Conservation (phyloP, 352 stramenopile genomes). For the Phytopythium aichiense region DNA sequence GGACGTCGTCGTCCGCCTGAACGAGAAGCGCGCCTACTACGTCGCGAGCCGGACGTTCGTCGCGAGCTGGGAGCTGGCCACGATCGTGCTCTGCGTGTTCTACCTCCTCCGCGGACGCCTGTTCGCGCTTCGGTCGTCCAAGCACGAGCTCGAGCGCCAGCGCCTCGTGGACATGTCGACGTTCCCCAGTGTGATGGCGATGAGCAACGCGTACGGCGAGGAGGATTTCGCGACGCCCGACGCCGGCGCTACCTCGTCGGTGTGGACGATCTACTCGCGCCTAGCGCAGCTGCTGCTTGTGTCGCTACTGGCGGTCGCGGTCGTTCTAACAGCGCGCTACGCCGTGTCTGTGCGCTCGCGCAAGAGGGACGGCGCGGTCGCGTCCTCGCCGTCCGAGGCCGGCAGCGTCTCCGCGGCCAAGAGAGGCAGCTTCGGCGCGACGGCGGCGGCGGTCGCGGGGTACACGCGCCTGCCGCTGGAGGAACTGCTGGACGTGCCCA, state of each 20-base stretch:
- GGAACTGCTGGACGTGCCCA: constrained; percentile 40
- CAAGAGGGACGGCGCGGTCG: background rate
- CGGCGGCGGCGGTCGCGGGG: constrained; percentile 12
- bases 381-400: background rate
- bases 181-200: constrained; percentile 19
- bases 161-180: constrained; percentile 19
- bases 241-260: background rate
- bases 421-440: background rate
- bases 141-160: constrained; percentile 30
- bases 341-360: background rate
- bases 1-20: constrained; percentile 22
- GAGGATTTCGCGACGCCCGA: constrained; percentile 12
- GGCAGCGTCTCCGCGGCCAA: background rate
- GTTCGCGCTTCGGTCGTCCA: constrained; percentile 18
- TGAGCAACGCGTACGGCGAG: constrained; percentile 37
- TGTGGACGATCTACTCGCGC: constrained; percentile 36
- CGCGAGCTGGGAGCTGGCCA: constrained; percentile 31
- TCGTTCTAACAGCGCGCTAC: constrained; percentile 18
- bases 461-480: constrained; percentile 46
- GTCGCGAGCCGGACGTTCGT: constrained; percentile 28
- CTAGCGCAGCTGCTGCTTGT: constrained; percentile 21
- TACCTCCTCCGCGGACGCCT: constrained; percentile 15
- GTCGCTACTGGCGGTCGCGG: constrained; percentile 11
- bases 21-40: constrained; percentile 32
- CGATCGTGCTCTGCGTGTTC: constrained; percentile 12